Base-by-base conservation (phyloP, 1,284 basidiomycete genomes). In the Boletellus dicymbophilus region DNA sequence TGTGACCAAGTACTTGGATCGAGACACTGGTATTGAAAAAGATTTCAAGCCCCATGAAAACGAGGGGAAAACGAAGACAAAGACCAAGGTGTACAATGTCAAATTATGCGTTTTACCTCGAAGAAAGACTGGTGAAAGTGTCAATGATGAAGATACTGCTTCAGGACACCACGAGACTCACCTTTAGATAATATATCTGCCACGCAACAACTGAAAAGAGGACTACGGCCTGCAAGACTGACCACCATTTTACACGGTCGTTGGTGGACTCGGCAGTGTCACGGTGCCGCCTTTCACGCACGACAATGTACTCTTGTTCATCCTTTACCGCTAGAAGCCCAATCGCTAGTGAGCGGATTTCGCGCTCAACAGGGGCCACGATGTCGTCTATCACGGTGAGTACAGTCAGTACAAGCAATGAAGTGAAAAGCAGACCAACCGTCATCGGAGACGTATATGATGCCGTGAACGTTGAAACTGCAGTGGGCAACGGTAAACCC, bases 231-330 rank as follows among this genome's bases (percentile, higher is more conserved):
- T 99, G 97, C 13, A 94, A 70, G 55, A 99, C 87, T 12, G 93
- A 96, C 97, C 97, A 99, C 93, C 93, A 99, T 72, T 98, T 99
- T 52, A 99, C 95, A 37, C 97, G 85, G 31, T 91, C 83, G 68
- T 99, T 99, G 61, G 93, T 95, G 5, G 92, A 94, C 72, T 95
- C 93, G 20, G 93, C 93, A 3, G 93, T 99, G 70, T 99, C 91
- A 52, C 97, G 79, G 70, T 99, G 97, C 27, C 90, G 88, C 48
- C 84, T 82, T 72, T 99, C 97, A 39, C 97, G 81, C 37, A 98
- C 87, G 33, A 97, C 92, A 52, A 99, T 93, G 71, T 99, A 99
- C 70, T 98, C 95, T 67, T 99, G 96, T 71, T 99, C 97, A 64
- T 99, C 97, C 72, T 98, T 98, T 58, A 99, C 93, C 16, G 92